Conservation (phyloP, 75 land plant species). For the Cunninghamia lanceolata region DNA sequence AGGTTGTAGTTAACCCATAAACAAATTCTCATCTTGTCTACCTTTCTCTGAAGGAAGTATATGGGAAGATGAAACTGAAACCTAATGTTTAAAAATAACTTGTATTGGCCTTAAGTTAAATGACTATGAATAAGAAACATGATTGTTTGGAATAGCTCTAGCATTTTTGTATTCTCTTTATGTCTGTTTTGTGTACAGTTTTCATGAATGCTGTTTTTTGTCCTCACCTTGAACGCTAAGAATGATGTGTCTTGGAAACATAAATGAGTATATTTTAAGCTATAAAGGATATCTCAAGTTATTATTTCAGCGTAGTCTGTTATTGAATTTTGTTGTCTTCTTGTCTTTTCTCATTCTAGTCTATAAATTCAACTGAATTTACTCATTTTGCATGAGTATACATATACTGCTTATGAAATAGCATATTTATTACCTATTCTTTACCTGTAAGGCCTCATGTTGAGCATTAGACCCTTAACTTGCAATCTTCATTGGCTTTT, state of each 20-base stretch:
- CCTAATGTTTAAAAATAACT: background rate
- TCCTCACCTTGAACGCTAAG: background rate
- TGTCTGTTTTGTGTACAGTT: background rate
- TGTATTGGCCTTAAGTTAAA: background rate
- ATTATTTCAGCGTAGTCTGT: background rate
- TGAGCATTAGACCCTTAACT: background rate
- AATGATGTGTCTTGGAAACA: background rate
- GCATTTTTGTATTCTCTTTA: background rate
- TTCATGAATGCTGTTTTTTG: background rate
- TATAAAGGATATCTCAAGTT: background rate
- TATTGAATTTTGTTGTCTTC: background rate
- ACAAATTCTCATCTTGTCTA: background rate
- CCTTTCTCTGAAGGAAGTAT: background rate
- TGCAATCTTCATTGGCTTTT: background rate
- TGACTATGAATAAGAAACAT: background rate
- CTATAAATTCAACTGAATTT: background rate
- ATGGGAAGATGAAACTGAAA: background rate
- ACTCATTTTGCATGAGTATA: background rate
- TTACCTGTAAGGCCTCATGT: background rate
- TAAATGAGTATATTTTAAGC: background rate
- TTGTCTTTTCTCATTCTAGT: background rate
- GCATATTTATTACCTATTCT: background rate
- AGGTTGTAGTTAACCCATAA: slow-evolving; percentile 29
- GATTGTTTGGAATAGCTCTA: background rate
- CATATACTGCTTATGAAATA: background rate